Conservation (phyloP, 73 alveolate species). For the Symbiodinium pilosum region DNA sequence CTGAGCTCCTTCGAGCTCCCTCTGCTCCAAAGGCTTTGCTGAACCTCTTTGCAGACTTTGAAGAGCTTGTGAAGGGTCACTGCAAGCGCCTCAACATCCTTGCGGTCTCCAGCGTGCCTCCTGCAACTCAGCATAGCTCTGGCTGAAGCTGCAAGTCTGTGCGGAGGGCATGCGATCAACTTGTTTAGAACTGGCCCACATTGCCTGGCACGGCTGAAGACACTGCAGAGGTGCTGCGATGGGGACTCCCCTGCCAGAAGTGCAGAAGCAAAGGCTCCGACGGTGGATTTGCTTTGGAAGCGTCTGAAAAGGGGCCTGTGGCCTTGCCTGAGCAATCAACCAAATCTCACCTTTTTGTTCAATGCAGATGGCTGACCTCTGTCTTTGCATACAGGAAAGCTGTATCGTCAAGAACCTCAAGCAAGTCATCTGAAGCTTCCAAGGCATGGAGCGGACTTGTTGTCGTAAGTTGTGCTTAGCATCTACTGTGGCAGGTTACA, state of each 20-base stretch:
- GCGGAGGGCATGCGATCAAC: neutral
- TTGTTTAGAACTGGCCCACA: neutral
- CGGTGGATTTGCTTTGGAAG: too few relatives aligned
- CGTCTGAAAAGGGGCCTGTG: too few relatives aligned
- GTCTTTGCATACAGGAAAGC: neutral
- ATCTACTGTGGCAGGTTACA: neutral
- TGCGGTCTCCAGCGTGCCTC: too few relatives aligned
- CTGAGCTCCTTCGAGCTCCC: too few relatives aligned
- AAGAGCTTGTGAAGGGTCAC: slow-evolving; percentile 44
- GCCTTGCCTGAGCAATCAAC: too few relatives aligned
- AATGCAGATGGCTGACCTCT: too few relatives aligned
- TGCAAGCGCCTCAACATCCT: slow-evolving; percentile 24
- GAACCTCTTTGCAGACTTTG: slow-evolving; percentile 77
- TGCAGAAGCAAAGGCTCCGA: neutral
- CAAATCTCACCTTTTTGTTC: too few relatives aligned
- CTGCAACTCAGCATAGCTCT: slow-evolving; percentile 2
- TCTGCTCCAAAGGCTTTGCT: slow-evolving; percentile 34
- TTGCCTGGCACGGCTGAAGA: neutral
- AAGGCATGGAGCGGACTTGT: neutral
- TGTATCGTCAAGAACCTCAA: neutral
- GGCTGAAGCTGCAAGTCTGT: neutral
- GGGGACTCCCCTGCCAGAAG: neutral
- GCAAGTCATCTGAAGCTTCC: slow-evolving; percentile 4
- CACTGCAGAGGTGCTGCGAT: neutral
- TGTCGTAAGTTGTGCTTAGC: too few relatives aligned